Evolutionary conservation across 2,329 filamentous ascomycete species (phyloP), one percentile per base, ranked within the genome.

Genomic region (Hymenoscyphus scutula): DNA sequence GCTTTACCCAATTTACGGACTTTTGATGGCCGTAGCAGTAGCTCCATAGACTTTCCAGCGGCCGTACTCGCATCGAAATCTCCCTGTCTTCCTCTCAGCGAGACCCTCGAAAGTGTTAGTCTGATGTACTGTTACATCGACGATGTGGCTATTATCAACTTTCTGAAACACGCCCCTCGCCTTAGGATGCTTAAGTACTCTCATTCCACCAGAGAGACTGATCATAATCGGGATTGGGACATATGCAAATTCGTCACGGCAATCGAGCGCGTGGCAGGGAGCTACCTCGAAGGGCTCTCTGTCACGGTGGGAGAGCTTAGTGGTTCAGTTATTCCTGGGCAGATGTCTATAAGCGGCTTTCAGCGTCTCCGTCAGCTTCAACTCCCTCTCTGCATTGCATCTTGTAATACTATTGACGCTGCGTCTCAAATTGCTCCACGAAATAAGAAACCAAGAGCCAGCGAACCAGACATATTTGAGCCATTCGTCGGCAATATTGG

Each of bases 231-330:
- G 13, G 61, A 65, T 41, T 65, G 63, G 63, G 51, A 65, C 30
- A 63, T 65, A 37, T 64, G 62, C 62, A 64, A 64, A 27, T 64
- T 64, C 48, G 37, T 66, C 45, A 61, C 32, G 10, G 60, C 60
- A 38, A 53, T 66, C 58, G 60, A 54, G 56, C 62, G 58, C 29
- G 54, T 60, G 56, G 55, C 57, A 2, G 58, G 58, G 53, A 60
- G 53, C 23, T 51, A 62, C 37, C 59, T 63, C 27, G 60, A 58
- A 27, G 37, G 64, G 32, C 62, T 66, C 62, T 66, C 62, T 25
- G 32, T 64, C 27, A 27, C 38, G 10, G 56, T 64, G 15, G 4
- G 15, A 29, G 59, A 64, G 48, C 32, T 62, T 55, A 56, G 30
- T 19, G 56, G 62, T 53, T 57, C 38, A 7, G 56, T 60, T 29